Evolutionary conservation across 116 monocot genomes (phyloP), one percentile per base, ranked within the genome.

Genomic region (Trichopus zeylanicus): DNA sequence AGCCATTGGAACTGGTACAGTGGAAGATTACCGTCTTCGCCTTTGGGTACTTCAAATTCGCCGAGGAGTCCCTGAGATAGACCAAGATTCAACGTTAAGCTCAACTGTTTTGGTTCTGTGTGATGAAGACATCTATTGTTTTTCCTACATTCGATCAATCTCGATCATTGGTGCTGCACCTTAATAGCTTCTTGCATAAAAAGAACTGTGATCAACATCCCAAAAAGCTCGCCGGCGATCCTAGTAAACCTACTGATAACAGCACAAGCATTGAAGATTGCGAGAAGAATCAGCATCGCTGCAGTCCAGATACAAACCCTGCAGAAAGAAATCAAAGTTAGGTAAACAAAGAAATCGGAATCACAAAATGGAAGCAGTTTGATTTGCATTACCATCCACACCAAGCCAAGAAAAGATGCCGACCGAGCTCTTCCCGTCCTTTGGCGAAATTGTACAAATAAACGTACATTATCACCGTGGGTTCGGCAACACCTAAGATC

Each of bases 221-320:
- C 95, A 59, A 95, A 95, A 31, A 87, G 84, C 68, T 95, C 95
- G 28, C 90, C 90, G 22, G 87, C 78, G 51, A 95, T 49, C 72
- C 90, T 89, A 9, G 95, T 95, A 64, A 95, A 95, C 64, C 90
- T 80, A 55, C 72, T 87, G 18, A 95, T 90, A 38, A 95, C 66
- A 8, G 48, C 60, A 31, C 81, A 78, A 25, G 87, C 95, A 61
- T 95, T 95, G 55, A 87, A 84, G 7, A 81, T 69, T 6, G 95
- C 89, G 19, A 95, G 81, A 57, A 84, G 60, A 54, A 94, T 78
- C 12, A 95, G 73, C 74, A 95, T 78, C 20, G 24, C 19, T 29
- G 95, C 81, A 42, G 95, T 95, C 95, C 95, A 95, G 51, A 95
- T 79, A 55, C 95, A 95, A 34, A 95, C 83, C 94, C 94, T 94